Conservation (phyloP, 768 basidiomycete genomes). For the Mycena sanguinolenta region DNA sequence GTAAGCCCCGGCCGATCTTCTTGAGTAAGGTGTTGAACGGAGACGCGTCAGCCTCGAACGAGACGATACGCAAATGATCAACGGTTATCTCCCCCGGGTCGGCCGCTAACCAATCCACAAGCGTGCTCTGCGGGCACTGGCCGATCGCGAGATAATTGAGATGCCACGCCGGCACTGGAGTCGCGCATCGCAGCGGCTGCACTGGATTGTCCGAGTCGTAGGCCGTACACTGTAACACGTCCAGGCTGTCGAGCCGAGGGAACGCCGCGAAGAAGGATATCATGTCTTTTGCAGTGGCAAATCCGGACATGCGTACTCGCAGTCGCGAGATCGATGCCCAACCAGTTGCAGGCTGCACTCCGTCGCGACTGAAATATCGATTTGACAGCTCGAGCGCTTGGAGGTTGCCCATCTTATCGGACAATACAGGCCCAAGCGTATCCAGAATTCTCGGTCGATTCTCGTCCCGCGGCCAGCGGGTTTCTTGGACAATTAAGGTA, state of each 20-base stretch:
- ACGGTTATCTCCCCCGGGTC: constrained; percentile 5
- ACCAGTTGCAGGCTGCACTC: neutral
- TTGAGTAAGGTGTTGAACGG: constrained; percentile 18
- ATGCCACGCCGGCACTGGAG: constrained; percentile 16
- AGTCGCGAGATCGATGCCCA: constrained; percentile 12
- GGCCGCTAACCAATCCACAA: constrained; percentile 25
- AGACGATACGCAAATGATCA: constrained; percentile 25
- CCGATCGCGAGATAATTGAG: constrained; percentile 25
- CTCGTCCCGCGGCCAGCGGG: neutral
- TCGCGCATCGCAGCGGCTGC: neutral
- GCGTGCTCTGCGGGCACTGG: constrained; percentile 19
- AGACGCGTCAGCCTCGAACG: constrained; percentile 16
- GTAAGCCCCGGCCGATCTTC: constrained; percentile 9
- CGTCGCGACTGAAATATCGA: neutral
- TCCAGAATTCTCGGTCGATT: neutral
- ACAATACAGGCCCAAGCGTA: neutral
- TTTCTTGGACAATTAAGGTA: neutral
- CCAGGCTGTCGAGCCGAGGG: constrained; percentile 18
- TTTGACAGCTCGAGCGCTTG: constrained; percentile 16
- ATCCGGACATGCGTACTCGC: constrained; percentile 16
- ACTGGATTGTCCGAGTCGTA: neutral
- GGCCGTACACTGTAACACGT: constrained; percentile 22
- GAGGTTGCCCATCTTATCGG: neutral
- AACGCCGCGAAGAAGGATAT: constrained; percentile 24
- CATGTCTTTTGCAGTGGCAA: constrained; percentile 10